phyloP scores from a whole-genome alignment of 2,329 filamentous ascomycete species.

The Fusarium dlaminii region DNA sequence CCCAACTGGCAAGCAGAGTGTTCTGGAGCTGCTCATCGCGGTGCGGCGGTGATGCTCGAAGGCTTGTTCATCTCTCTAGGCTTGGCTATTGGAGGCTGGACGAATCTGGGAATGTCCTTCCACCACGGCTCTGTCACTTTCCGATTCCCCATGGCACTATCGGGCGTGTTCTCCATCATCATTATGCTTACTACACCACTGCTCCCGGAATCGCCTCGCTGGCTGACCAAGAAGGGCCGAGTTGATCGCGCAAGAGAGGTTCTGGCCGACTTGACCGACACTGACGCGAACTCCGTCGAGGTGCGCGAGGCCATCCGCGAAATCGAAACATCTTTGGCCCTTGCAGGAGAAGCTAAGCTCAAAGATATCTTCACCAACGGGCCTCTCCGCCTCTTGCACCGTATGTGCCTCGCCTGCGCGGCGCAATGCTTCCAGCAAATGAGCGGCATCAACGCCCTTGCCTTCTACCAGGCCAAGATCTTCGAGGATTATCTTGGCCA shows the following conservation, averaged over 20 bases:
- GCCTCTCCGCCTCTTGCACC: not conserved
- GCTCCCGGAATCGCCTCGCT: not conserved
- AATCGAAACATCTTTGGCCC: not conserved
- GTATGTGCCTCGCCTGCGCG: not conserved
- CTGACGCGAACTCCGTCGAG: not conserved
- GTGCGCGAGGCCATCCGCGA: not conserved
- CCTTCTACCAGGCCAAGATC: conserved; percentile 7
- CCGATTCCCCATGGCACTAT: not conserved
- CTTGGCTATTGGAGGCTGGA: not conserved
- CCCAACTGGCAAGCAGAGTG: conserved; percentile 2
- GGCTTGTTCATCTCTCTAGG: not conserved
- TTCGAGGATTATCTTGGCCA: not conserved
- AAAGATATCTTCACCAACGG: not conserved
- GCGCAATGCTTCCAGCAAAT: conserved; percentile 6
- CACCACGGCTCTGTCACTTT: not conserved
- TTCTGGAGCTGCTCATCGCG: not conserved
- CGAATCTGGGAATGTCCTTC: not conserved
- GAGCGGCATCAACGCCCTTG: not conserved
- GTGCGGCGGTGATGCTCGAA: conserved; percentile 1
- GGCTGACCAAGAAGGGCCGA: not conserved
- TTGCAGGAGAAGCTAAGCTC: not conserved
- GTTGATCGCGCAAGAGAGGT: not conserved
- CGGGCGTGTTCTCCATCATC: not conserved
- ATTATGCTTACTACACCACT: conserved; percentile 6
- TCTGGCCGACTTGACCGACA: not conserved